A percentile compares a stretch with the other conserved stretches of the same genome.
Evolutionary conservation across 2,329 filamentous ascomycete species (phyloP).

Genomic region (Cordyceps fumosorosea): DNA sequence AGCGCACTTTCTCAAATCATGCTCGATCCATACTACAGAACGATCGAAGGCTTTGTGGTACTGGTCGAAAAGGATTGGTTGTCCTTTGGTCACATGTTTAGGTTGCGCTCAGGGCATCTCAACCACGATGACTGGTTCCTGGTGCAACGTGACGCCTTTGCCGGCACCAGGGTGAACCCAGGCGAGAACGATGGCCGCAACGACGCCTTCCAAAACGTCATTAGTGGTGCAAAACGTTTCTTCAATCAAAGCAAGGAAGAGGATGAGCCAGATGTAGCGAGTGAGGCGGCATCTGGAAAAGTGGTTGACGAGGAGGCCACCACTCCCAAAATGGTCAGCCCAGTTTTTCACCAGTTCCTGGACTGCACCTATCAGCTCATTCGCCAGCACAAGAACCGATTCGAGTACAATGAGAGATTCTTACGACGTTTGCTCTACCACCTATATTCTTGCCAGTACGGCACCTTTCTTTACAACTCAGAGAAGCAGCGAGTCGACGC

Average conservation of each 20-base stretch:
- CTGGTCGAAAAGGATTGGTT: slow-evolving; percentile 97
- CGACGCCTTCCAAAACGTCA: slow-evolving; percentile 78
- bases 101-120: slow-evolving; percentile 80
- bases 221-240: slow-evolving; percentile 86
- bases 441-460: slow-evolving; percentile 91
- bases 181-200: slow-evolving; percentile 54
- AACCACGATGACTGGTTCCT: slow-evolving; percentile 93
- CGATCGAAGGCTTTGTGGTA: slow-evolving; percentile 88
- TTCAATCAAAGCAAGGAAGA: slow-evolving; percentile 64
- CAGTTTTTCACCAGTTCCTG: slow-evolving; percentile 96
- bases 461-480: slow-evolving; percentile 91
- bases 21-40: slow-evolving; percentile 91
- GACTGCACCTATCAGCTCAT: slow-evolving; percentile 90
- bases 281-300: slow-evolving; percentile 33
- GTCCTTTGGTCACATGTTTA: slow-evolving; percentile 96
- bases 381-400: slow-evolving; percentile 76
- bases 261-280: slow-evolving; percentile 51
- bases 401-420: slow-evolving; percentile 96
- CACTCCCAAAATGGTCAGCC: slow-evolving; percentile 82
- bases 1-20: slow-evolving; percentile 88
- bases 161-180: slow-evolving; percentile 54
- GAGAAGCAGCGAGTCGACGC: slow-evolving; percentile 79
- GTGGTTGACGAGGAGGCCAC: slow-evolving; percentile 59
- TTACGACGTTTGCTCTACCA: slow-evolving; percentile 85
- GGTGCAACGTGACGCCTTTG: slow-evolving; percentile 73